Conservation (phyloP, 2,329 filamentous ascomycete species). For the Colletotrichum sp. region DNA sequence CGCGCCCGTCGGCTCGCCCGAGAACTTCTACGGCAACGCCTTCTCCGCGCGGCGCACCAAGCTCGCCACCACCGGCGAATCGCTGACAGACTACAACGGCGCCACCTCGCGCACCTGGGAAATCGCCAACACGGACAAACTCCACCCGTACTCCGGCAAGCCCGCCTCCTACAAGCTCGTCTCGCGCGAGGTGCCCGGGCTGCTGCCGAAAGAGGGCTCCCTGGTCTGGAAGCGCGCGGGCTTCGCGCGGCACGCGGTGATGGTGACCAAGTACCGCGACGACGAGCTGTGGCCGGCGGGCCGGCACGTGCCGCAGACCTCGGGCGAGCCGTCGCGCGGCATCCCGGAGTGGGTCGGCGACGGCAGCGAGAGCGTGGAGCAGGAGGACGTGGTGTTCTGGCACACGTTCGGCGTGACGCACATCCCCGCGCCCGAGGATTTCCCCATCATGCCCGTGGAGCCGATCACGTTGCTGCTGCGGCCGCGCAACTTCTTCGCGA, state of each 20-base stretch:
- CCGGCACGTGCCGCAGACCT: conserved; percentile 87
- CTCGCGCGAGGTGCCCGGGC: conserved; percentile 78
- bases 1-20: conserved; percentile 76
- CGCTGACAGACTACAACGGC: conserved; percentile 82
- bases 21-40: conserved; percentile 90
- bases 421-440: conserved; percentile 89
- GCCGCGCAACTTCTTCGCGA: conserved; percentile 82
- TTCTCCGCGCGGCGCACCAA: conserved; percentile 88
- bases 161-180: conserved; percentile 89
- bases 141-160: conserved; percentile 88
- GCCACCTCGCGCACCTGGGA: conserved; percentile 86
- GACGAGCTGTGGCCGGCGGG: conserved; percentile 85
- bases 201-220: conserved; percentile 81
- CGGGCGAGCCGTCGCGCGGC: conserved; percentile 76
- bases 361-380: conserved; percentile 69
- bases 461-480: conserved; percentile 82
- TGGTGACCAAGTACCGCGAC: conserved; percentile 86
- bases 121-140: conserved; percentile 80
- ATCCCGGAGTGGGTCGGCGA: conserved; percentile 80
- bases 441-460: conserved; percentile 89
- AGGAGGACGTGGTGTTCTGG: conserved; percentile 90
- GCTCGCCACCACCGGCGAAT: conserved; percentile 71
- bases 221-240: conserved; percentile 90
- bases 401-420: conserved; percentile 93
- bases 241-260: conserved; percentile 85